phyloP scores from a whole-genome alignment of 1,139 yeast species.

The Taiozyma sp. region DNA sequence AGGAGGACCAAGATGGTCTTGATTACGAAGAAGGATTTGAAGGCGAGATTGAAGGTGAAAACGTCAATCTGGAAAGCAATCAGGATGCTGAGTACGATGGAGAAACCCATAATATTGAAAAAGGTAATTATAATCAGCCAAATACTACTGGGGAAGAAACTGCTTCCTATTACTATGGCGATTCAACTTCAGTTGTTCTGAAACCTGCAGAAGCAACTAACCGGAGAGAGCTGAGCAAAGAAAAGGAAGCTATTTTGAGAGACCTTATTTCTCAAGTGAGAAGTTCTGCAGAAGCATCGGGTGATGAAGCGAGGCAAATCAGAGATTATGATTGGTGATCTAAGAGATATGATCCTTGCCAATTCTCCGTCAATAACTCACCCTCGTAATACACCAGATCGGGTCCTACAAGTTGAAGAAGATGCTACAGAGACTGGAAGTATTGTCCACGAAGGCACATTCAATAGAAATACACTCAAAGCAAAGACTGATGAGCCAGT shows the following conservation, averaged over 20 bases:
- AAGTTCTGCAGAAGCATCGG: background rate
- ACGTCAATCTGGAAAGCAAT: background rate
- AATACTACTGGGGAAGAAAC: background rate
- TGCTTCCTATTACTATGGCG: background rate
- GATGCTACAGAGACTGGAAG: background rate
- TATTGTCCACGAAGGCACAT: background rate
- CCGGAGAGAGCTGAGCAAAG: background rate
- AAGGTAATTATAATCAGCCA: background rate
- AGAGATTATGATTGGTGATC: constrained; percentile 2
- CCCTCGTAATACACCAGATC: background rate
- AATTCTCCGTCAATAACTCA: constrained; percentile 3
- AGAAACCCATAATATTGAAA: background rate
- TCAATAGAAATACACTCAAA: background rate
- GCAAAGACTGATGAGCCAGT: background rate
- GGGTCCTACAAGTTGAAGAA: background rate
- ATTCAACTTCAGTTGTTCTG: background rate
- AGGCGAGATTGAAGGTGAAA: constrained; percentile 1
- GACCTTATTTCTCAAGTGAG: background rate
- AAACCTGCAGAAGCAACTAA: background rate
- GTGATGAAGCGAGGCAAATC: constrained; percentile 7
- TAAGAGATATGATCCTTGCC: constrained; percentile 1
- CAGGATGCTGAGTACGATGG: background rate
- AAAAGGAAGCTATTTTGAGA: background rate
- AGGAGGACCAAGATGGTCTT: background rate
- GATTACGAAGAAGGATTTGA: background rate